These are phyloP conservation scores for Xerocomus nothofagi DNA, from an alignment of 1,284 basidiomycete species.

Conservation along the genomic window DNA sequence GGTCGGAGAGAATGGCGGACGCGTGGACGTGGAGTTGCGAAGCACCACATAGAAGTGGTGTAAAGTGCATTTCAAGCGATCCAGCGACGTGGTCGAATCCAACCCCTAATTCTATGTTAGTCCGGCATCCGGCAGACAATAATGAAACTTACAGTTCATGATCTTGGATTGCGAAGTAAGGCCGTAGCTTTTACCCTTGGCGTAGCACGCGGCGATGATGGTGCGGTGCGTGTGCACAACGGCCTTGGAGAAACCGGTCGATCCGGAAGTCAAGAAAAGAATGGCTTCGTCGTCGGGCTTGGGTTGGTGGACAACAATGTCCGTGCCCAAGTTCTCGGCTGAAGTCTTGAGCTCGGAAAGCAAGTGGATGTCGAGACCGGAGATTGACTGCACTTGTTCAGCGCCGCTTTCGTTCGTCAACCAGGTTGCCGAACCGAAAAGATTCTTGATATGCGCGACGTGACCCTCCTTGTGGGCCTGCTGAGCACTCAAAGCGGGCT, in stretches of 20 bases:
- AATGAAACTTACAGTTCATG: constrained; percentile 26
- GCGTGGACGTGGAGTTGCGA: constrained; percentile 32
- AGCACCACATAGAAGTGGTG: constrained; percentile 28
- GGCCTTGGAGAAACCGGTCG: constrained; percentile 37
- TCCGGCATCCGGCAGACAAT: background rate
- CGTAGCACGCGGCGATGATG: constrained; percentile 27
- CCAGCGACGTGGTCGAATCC: constrained; percentile 41
- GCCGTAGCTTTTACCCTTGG: constrained; percentile 25
- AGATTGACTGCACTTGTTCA: constrained; percentile 30
- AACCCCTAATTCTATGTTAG: constrained; percentile 28
- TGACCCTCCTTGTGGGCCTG: constrained; percentile 35
- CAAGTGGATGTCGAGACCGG: constrained; percentile 32
- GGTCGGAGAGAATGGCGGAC: constrained; percentile 27
- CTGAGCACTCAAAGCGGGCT: constrained; percentile 35
- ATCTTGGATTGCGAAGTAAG: constrained; percentile 26
- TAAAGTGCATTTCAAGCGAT: constrained; percentile 34
- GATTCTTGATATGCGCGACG: constrained; percentile 29
- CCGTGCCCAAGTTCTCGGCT: constrained; percentile 8
- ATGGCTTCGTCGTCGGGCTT: constrained; percentile 31
- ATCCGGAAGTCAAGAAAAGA: constrained; percentile 36
- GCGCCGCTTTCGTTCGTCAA: constrained; percentile 33
- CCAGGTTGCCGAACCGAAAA: constrained; percentile 33
- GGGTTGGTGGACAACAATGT: too few relatives aligned
- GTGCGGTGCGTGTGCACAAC: constrained; percentile 36
- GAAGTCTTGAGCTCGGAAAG: constrained; percentile 26